Evolutionary conservation across 2,329 filamentous ascomycete genomes (phyloP).

Genomic region (Fusarium palustre): DNA sequence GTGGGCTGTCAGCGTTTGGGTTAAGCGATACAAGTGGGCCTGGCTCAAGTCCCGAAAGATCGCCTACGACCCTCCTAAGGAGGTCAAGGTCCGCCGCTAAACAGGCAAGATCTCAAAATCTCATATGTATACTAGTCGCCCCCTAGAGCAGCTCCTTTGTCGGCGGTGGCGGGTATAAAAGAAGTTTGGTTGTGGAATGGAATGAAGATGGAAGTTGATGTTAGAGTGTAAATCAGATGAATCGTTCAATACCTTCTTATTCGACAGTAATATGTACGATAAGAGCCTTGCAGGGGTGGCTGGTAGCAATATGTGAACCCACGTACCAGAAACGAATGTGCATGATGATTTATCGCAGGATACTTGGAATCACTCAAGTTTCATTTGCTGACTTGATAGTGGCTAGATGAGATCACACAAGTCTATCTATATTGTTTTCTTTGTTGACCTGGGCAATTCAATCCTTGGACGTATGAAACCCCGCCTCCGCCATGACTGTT

Average conservation of each 20-base stretch:
- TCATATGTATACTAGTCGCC: slow-evolving; percentile 59
- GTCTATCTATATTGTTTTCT: background rate
- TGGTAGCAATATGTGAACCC: slow-evolving; percentile 12
- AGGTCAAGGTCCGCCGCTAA: slow-evolving; percentile 63
- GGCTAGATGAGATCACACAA: background rate
- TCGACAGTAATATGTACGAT: slow-evolving; percentile 34
- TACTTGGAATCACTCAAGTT: background rate
- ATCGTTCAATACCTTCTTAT: slow-evolving; percentile 55
- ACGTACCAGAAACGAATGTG: no score
- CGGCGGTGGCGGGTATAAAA: slow-evolving; percentile 57
- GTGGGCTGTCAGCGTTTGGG: slow-evolving; percentile 91
- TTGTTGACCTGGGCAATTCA: background rate
- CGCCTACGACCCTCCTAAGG: slow-evolving; percentile 81
- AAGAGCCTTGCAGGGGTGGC: slow-evolving; percentile 10
- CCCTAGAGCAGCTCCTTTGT: slow-evolving; percentile 58
- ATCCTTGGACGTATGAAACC: background rate
- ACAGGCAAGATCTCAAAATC: slow-evolving; percentile 45
- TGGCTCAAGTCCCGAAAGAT: slow-evolving; percentile 96
- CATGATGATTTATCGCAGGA: background rate
- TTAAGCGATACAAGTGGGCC: slow-evolving; percentile 99
- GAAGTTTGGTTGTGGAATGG: slow-evolving; percentile 49
- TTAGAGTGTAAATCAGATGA: slow-evolving; percentile 66
- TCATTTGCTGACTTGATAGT: background rate
- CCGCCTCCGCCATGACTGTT: background rate
- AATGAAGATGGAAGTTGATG: slow-evolving; percentile 47